phyloP scores from a whole-genome alignment of 2,329 filamentous ascomycete species.

The Lasiodiplodia theobromae region DNA sequence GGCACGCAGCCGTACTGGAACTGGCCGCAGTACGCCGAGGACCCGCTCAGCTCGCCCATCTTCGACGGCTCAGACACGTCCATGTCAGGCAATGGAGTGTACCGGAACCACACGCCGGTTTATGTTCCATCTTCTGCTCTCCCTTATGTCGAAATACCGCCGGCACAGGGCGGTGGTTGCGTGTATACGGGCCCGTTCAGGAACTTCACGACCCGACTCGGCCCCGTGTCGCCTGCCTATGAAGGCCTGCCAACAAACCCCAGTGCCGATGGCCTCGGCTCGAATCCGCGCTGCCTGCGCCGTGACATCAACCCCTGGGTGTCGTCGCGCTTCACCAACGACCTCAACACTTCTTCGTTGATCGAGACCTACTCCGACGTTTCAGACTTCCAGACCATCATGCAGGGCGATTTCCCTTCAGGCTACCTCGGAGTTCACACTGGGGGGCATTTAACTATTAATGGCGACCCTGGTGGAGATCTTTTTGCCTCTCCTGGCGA shows the following conservation, averaged over 20 bases:
- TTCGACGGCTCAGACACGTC: conserved; percentile 63
- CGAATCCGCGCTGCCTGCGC: conserved; percentile 49
- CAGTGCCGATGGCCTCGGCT: conserved; percentile 39
- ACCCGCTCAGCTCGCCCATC: conserved; percentile 57
- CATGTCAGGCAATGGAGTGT: conserved; percentile 55
- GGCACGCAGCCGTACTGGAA: conserved; percentile 59
- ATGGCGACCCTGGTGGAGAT: conserved; percentile 56
- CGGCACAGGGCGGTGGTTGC: conserved; percentile 64
- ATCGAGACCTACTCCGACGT: conserved; percentile 39
- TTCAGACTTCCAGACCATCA: conserved; percentile 45
- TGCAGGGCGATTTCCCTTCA: conserved; percentile 49
- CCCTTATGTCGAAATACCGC: conserved; percentile 50
- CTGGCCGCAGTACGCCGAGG: conserved; percentile 57
- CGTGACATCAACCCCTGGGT: conserved; percentile 46
- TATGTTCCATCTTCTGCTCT: conserved; percentile 35
- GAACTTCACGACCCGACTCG: conserved; percentile 54
- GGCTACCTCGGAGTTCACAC: conserved; percentile 54
- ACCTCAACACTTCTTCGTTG: conserved; percentile 37
- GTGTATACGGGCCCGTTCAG: conserved; percentile 61
- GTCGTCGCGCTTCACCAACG: conserved; percentile 36
- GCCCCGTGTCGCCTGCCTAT: conserved; percentile 54
- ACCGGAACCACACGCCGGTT: conserved; percentile 24
- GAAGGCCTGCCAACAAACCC: conserved; percentile 41
- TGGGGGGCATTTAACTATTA: conserved; percentile 56
- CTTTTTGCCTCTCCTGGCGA: conserved; percentile 56